Base-by-base conservation (phyloP, 345 rosid species). In the Leavenworthia alabamica region DNA sequence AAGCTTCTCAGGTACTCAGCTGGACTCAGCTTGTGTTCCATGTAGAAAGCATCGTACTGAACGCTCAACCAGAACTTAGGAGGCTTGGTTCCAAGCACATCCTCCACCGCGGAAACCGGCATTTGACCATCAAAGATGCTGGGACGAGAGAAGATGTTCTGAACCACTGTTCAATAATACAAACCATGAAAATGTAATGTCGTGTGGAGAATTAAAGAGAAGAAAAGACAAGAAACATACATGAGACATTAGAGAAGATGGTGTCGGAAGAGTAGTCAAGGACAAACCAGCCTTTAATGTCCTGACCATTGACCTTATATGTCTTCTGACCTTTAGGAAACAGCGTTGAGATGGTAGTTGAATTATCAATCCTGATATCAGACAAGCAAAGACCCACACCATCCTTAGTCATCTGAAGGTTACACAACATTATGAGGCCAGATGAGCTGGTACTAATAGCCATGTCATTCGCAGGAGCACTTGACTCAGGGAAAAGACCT, bases 1-100 rank as follows among this genome's bases (percentile, higher is more conserved):
- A 67, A 54, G 49, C 64, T 66, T 31, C 66, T 73, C 5, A 86
- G 16, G 44, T 70, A 83, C 5, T 57, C 33, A 3, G 76, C 61
- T 14, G 83, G 55, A 54, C 78, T 80, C 23, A 75, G 75, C 27
- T 81, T 84, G 77, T 84, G 81, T 65, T 89, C 80, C 10, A 56
- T 56, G 67, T 89, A 93, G 81, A 93, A 80, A 15, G 48, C 3
- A 24, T 79, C 82, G 26, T 85, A 68, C 99, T 82, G 87, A 72
- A 89, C 87, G 68, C 79, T 88, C 63, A 91, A 37, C 96, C 98
- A 91, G 29, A 86, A 74, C n/a, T 55, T 60, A 3, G 81, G 70
- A 28, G 83, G 80, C 35, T 43, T 78, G 31, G 61, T 10, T 7
- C 62, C 76, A 1, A 60, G 15, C 6, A 80, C 76, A 47, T 85